A percentile compares a stretch with the other conserved stretches of the same genome.
Evolutionary conservation across 2,329 filamentous ascomycete species (phyloP).

Genomic region (Phaeomoniella chlamydospora): DNA sequence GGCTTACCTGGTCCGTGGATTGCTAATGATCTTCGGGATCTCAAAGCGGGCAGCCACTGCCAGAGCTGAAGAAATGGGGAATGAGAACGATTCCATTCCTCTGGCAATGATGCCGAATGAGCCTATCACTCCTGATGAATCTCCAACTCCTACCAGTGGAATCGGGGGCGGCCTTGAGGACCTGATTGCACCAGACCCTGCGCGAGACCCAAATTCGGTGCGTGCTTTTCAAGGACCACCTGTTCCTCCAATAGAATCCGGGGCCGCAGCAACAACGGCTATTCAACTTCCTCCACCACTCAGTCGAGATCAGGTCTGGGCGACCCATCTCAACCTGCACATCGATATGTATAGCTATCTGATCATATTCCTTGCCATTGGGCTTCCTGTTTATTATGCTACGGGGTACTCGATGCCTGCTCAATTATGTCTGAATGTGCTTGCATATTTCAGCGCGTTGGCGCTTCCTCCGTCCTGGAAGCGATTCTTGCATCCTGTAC

Average conservation of each 20-base stretch:
- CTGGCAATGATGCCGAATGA: conserved; percentile 15
- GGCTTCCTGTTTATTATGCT: conserved; percentile 40
- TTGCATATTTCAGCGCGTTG: conserved; percentile 37
- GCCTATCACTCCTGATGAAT: not conserved
- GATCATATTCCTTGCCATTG: conserved; percentile 32
- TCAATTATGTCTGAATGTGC: conserved; percentile 32
- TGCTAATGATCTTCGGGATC: conserved; percentile 36
- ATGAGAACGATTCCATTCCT: conserved; percentile 33
- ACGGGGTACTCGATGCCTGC: conserved; percentile 34
- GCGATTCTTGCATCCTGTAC: conserved; percentile 42
- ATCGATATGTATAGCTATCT: conserved; percentile 33
- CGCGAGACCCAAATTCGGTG: not conserved
- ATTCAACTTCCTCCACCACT: conserved; percentile 27
- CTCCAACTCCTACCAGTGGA: not conserved
- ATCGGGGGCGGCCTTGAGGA: not conserved
- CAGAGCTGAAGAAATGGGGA: conserved; percentile 35
- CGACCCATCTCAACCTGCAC: conserved; percentile 28
- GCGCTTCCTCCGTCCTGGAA: conserved; percentile 33
- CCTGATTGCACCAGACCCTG: not conserved
- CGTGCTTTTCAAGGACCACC: not conserved
- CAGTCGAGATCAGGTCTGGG: conserved; percentile 36
- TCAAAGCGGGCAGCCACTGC: conserved; percentile 38
- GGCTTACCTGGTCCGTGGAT: conserved; percentile 38
- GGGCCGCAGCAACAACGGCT: not conserved
- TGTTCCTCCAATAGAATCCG: not conserved